Percentiles rank a stretch among this genome's conserved stretches.
These are phyloP conservation scores for Calocera viscosa DNA, from an alignment of 768 basidiomycete species.

Conservation along the genomic window DNA sequence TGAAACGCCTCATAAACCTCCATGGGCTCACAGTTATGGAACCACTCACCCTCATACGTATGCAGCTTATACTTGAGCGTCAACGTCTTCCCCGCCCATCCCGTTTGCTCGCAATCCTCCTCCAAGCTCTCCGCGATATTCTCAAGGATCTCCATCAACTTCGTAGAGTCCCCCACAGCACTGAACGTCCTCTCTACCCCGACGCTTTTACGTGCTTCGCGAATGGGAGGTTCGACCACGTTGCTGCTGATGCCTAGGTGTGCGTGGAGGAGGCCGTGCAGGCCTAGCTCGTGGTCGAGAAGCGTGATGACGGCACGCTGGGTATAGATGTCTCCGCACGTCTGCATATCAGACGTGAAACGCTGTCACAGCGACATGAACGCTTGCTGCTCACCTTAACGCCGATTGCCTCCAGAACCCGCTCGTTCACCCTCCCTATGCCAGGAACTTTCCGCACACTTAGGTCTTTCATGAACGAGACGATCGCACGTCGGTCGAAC, in stretches of 20 bases:
- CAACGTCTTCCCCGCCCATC: conserved; percentile 79
- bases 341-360: conserved; percentile 34
- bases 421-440: conserved; percentile 81
- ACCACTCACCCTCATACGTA: conserved; percentile 65
- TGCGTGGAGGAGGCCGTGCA: conserved; percentile 59
- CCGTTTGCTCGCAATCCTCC: conserved; percentile 59
- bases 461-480: conserved; percentile 64
- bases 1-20: conserved; percentile 20
- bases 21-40: not conserved
- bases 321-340: conserved; percentile 76
- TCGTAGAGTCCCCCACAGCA: conserved; percentile 48
- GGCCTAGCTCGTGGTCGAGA: conserved; percentile 80
- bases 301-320: conserved; percentile 61
- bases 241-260: conserved; percentile 83
- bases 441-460: conserved; percentile 74
- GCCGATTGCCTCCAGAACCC: conserved; percentile 72
- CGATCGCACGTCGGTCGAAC: conserved; percentile 51
- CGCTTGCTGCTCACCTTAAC: conserved; percentile 46
- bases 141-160: conserved; percentile 63
- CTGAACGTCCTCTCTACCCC: conserved; percentile 83
- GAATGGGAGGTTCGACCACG: conserved; percentile 53
- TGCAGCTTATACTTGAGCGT: conserved; percentile 90
- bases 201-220: conserved; percentile 84
- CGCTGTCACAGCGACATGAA: not conserved
- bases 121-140: conserved; percentile 72